These are phyloP conservation scores for Alternaria triticina DNA, from an alignment of 2,329 filamentous ascomycete species.

Conservation along the genomic window DNA sequence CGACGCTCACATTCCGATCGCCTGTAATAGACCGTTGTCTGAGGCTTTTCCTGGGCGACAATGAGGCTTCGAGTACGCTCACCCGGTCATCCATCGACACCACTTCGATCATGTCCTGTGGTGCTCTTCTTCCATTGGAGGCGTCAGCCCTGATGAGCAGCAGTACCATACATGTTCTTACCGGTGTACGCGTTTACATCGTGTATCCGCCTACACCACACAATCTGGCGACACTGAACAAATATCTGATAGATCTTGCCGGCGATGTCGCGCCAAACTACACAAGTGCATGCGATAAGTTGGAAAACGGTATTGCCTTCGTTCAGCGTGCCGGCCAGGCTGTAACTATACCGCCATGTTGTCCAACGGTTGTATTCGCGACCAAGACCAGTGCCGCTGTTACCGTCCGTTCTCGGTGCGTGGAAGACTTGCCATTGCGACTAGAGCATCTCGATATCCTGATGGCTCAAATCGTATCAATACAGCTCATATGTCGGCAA, in stretches of 20 bases:
- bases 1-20: not conserved
- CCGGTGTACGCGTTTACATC: not conserved
- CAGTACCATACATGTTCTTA: not conserved
- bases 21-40: not conserved
- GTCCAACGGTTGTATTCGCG: not conserved
- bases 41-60: not conserved
- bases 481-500: not conserved
- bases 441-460: not conserved
- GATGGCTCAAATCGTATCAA: not conserved
- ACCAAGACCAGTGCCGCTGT: not conserved
- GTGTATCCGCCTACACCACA: not conserved
- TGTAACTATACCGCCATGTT: not conserved
- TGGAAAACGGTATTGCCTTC: not conserved
- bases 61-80: not conserved
- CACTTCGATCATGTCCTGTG: slow-evolving; percentile 4
- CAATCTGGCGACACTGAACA: not conserved
- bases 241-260: not conserved
- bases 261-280: not conserved
- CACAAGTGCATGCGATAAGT: not conserved
- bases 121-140: not conserved
- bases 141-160: not conserved
- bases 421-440: not conserved
- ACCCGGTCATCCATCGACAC: not conserved
- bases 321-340: not conserved
- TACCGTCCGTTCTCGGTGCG: not conserved